Percentiles rank a stretch among this genome's conserved stretches.
Conservation (phyloP, 2,329 filamentous ascomycete species). For the Cladophialophora immunda region DNA sequence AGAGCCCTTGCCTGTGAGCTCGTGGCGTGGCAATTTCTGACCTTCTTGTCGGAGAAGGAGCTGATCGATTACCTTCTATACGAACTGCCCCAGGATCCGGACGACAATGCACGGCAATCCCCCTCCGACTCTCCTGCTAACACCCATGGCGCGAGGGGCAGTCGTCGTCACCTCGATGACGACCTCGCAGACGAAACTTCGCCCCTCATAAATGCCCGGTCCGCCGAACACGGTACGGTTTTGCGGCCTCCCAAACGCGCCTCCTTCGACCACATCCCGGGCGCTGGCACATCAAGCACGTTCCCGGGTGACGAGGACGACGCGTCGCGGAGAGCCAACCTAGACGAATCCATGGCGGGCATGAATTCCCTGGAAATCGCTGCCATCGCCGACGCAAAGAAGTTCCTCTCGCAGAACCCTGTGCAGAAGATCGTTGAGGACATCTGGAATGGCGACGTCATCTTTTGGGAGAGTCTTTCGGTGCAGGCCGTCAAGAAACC, state of each 20-base stretch:
- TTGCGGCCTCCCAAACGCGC: constrained; percentile 33
- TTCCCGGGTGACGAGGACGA: constrained; percentile 22
- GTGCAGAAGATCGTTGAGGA: constrained; percentile 85
- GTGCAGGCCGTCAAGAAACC: constrained; percentile 77
- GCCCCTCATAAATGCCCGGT: constrained; percentile 43
- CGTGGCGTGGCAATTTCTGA: constrained; percentile 69
- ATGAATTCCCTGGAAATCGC: constrained; percentile 90
- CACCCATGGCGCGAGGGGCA: not conserved
- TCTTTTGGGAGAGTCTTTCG: constrained; percentile 84
- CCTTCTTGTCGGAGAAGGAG: constrained; percentile 63
- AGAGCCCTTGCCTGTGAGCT: constrained; percentile 68
- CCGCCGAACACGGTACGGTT: constrained; percentile 22
- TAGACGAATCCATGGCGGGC: constrained; percentile 76
- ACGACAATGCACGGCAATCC: constrained; percentile 5
- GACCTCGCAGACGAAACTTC: constrained; percentile 29
- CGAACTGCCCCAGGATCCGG: constrained; percentile 54
- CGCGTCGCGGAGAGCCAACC: constrained; percentile 56
- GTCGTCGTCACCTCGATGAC: not conserved
- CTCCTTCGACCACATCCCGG: constrained; percentile 21
- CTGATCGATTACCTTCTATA: constrained; percentile 65
- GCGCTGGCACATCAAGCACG: constrained; percentile 18
- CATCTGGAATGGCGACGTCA: constrained; percentile 85
- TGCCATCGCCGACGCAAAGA: constrained; percentile 80
- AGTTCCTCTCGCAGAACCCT: constrained; percentile 80
- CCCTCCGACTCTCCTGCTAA: constrained; percentile 30